Evolutionary conservation across 2,329 filamentous ascomycete genomes (phyloP).

Genomic region (Phyllosticta citrichinensis): DNA sequence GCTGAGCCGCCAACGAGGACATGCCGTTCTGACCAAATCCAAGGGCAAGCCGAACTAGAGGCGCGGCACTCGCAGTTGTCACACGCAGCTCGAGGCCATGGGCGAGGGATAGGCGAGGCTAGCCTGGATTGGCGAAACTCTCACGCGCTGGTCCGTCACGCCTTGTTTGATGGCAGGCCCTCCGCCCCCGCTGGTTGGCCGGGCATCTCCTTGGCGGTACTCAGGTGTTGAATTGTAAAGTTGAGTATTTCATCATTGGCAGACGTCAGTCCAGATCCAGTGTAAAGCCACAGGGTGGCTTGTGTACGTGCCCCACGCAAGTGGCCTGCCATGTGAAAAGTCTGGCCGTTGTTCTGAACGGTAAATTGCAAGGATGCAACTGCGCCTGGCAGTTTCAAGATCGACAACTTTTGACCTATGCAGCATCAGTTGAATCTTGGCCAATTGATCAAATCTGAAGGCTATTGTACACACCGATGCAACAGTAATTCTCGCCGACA

Average conservation of each 20-base stretch:
- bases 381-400: background rate
- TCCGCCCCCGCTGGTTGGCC: slow-evolving; percentile 1
- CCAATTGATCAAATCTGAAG: background rate
- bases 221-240: background rate
- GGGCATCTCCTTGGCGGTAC: background rate
- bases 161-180: background rate
- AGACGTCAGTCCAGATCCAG: background rate
- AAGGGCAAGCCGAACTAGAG: background rate
- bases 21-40: background rate
- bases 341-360: background rate
- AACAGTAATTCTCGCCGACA: background rate
- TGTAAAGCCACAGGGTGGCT: background rate
- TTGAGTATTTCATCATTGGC: background rate
- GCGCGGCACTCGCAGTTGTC: background rate
- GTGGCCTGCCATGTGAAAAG: background rate
- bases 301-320: background rate
- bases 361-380: background rate
- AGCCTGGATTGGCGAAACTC: slow-evolving; percentile 6
- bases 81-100: background rate
- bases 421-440: background rate
- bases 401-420: background rate
- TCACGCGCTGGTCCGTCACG: slow-evolving; percentile 4
- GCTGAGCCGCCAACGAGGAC: background rate
- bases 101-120: slow-evolving; percentile 4
- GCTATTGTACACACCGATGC: background rate